These are phyloP conservation scores for Scleroderma bovista DNA, from an alignment of 768 basidiomycete species.

Conservation along the genomic window DNA sequence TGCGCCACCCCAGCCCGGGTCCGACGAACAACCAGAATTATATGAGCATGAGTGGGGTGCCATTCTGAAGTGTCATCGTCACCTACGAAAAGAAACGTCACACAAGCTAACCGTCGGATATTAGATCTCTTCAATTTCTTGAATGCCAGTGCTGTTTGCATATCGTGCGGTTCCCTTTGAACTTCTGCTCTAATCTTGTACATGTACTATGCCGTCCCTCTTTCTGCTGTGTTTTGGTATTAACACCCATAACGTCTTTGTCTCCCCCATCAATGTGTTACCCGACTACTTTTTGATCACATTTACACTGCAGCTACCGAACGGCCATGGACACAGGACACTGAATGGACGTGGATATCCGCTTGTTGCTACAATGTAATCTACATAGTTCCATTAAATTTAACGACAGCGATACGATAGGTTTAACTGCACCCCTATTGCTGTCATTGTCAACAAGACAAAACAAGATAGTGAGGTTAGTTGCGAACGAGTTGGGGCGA, in stretches of 20 bases:
- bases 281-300: slow-evolving; percentile 21
- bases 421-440: not conserved
- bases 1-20: slow-evolving; percentile 74
- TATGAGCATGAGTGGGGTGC: slow-evolving; percentile 37
- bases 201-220: slow-evolving; percentile 5
- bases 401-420: slow-evolving; percentile 9
- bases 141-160: not conserved
- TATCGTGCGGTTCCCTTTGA: slow-evolving; percentile 2
- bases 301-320: slow-evolving; percentile 23
- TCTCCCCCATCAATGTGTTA: slow-evolving; percentile 24
- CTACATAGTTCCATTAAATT: slow-evolving; percentile 16
- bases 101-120: slow-evolving; percentile 10
- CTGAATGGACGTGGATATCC: slow-evolving; percentile 53
- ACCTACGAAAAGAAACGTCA: not conserved
- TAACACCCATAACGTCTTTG: slow-evolving; percentile 9
- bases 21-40: slow-evolving; percentile 43
- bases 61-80: slow-evolving; percentile 15
- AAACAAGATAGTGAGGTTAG: slow-evolving; percentile 22
- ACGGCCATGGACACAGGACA: slow-evolving; percentile 38
- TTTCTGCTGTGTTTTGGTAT: slow-evolving; percentile 16
- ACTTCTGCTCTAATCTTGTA: slow-evolving; percentile 16
- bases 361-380: slow-evolving; percentile 49
- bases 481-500: slow-evolving; percentile 9
- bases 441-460: slow-evolving; percentile 23
- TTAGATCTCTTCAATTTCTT: slow-evolving; percentile 24